Evolutionary conservation across 2,329 filamentous ascomycete genomes (phyloP), one percentile per base, ranked within the genome.

Genomic region (Didymella sp.): DNA sequence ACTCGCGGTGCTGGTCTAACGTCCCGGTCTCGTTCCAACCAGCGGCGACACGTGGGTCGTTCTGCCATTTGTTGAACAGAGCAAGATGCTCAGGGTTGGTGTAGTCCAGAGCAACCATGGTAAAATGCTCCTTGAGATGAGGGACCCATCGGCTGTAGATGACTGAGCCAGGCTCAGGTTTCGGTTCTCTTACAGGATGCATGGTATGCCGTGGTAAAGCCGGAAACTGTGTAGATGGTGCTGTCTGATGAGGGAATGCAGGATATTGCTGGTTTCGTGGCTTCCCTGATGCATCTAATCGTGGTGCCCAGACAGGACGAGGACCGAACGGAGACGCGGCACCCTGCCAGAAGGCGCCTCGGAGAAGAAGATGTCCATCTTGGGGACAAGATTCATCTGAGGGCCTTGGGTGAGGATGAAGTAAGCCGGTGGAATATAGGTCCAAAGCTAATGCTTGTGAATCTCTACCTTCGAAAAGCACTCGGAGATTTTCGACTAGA

Each of bases 21-120:
- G 89, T 89, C 28, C 90, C 90, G 1, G 88, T 90, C 78, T 91
- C 87, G 70, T 91, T 90, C 90, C 90, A 93, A 4, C 89, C 89
- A 69, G 88, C 85, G 4, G 89, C 89, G 28, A 94, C 90, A 47
- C 90, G 88, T 49, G 90, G 90, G 70, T 93, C 90, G 70, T 94
- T 94, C 76, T 92, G 90, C 90, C 90, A 94, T 54, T 81, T 82
- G 76, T 92, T 87, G 80, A 94, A 93, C 5, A 91, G 80, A 15
- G 80, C 77, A 47, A 93, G 77, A 75, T 94, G 89, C 66, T 85
- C 81, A 1, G 79, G 70, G 67, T 90, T 79, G 28, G 81, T 69
- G 76, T 85, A 90, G 73, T 93, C 87, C 1, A 94, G 81, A 11
- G 85, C 86, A n/a, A 89, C 81, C 80, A 93, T 89, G 58, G 87